These are phyloP conservation scores for Exophiala aquamarina DNA, from an alignment of 2,329 filamentous ascomycete genomes.

Conservation along the genomic window DNA sequence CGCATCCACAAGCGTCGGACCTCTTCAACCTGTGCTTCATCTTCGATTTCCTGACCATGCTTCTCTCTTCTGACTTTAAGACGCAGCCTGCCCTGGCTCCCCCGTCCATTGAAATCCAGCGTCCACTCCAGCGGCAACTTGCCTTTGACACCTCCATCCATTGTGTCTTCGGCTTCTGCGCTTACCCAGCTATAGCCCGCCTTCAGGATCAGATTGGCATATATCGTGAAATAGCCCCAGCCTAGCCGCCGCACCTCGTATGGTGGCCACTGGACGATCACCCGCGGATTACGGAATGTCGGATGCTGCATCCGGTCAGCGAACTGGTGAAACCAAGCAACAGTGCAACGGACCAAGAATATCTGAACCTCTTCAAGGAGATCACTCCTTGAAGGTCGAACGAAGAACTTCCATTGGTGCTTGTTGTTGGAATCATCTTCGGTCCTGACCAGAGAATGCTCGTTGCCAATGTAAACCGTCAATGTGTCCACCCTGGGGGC, in stretches of 20 bases:
- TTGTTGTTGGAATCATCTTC: slow-evolving; percentile 20
- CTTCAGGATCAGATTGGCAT: slow-evolving; percentile 23
- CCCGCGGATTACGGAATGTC: slow-evolving; percentile 21
- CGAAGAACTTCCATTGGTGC: slow-evolving; percentile 28
- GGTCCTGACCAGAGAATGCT: slow-evolving; percentile 20
- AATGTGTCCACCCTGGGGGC: slow-evolving; percentile 21
- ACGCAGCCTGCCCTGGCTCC: slow-evolving; percentile 21
- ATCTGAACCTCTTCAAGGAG: slow-evolving; percentile 27
- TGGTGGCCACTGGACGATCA: slow-evolving; percentile 23
- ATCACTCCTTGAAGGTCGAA: slow-evolving; percentile 23
- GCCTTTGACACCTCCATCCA: slow-evolving; percentile 20
- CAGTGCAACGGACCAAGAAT: slow-evolving; percentile 17
- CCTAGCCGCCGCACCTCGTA: slow-evolving; percentile 23
- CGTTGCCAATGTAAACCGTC: slow-evolving; percentile 26
- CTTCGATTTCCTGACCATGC: slow-evolving; percentile 23
- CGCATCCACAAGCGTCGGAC: slow-evolving; percentile 15
- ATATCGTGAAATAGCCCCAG: slow-evolving; percentile 27
- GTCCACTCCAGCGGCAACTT: slow-evolving; percentile 26
- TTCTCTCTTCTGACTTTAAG: slow-evolving; percentile 28
- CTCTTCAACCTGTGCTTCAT: slow-evolving; percentile 16
- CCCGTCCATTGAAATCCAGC: slow-evolving; percentile 24
- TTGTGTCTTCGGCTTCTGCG: slow-evolving; percentile 22
- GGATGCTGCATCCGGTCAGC: slow-evolving; percentile 16
- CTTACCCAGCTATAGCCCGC: slow-evolving; percentile 26
- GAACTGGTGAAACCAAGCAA: neutral